These are phyloP conservation scores for Aciculosporium take DNA, from an alignment of 2,329 filamentous ascomycete species.

Conservation along the genomic window DNA sequence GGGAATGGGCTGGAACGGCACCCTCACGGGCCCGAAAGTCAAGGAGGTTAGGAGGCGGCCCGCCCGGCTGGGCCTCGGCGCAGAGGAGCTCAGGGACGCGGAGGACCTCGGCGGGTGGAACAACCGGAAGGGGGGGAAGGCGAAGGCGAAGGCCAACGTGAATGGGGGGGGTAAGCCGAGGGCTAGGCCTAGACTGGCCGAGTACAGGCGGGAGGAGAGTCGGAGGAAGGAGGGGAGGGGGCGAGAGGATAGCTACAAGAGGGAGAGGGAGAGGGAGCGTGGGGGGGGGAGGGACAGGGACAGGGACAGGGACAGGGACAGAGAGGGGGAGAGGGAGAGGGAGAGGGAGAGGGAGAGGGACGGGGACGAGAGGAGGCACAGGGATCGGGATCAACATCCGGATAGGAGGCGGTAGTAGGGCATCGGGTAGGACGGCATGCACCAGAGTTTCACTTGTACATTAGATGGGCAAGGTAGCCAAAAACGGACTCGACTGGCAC, in stretches of 20 bases:
- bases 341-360: constrained; percentile 8
- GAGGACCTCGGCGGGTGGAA: constrained; percentile 73
- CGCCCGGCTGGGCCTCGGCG: constrained; percentile 75
- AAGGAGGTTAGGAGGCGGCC: constrained; percentile 59
- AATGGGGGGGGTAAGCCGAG: constrained; percentile 35
- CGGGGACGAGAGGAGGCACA: constrained; percentile 1
- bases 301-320: constrained; percentile 22
- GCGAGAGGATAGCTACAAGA: constrained; percentile 32
- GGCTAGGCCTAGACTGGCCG: constrained; percentile 31
- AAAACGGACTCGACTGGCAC: no score
- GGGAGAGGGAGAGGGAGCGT: constrained; percentile 29
- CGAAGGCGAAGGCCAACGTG: no score
- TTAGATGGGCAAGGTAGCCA: no score
- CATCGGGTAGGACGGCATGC: no score
- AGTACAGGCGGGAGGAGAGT: constrained; percentile 32
- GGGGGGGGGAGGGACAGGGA: constrained; percentile 26
- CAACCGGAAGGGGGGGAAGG: constrained; percentile 49
- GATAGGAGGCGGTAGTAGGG: constrained; percentile 7
- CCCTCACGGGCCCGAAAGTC: constrained; percentile 34
- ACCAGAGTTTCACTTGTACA: no score
- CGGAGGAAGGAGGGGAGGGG: constrained; percentile 29
- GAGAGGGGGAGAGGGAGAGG: constrained; percentile 10
- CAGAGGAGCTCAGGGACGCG: constrained; percentile 59
- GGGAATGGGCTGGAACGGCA: constrained; percentile 89
- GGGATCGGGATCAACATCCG: constrained; percentile 7